Conservation (phyloP, 1,284 basidiomycete genomes). For the Coniferiporia weirii region DNA sequence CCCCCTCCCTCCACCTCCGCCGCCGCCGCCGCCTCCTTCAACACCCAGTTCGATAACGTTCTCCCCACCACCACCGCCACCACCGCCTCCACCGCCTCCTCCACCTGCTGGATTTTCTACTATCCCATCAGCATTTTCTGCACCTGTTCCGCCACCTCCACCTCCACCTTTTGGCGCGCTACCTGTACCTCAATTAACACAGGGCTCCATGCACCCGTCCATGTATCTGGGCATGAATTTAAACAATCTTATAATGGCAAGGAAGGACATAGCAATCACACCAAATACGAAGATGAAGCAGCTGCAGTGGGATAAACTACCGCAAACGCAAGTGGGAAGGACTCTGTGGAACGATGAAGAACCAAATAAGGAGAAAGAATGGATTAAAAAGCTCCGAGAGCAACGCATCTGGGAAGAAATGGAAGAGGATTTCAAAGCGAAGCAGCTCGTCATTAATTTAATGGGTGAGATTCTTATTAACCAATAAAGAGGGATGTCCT, state of each 20-base stretch:
- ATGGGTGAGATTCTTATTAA: constrained; percentile 47
- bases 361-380: constrained; percentile 65
- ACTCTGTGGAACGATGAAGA: constrained; percentile 82
- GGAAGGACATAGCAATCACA: constrained; percentile 84
- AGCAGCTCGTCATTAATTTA: constrained; percentile 83
- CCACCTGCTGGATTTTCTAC: constrained; percentile 25
- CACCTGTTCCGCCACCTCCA: constrained; percentile 33
- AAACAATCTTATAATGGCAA: constrained; percentile 48
- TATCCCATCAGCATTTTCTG: constrained; percentile 25
- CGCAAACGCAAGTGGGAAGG: constrained; percentile 75
- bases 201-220: constrained; percentile 54
- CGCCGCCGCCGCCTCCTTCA: constrained; percentile 28
- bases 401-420: constrained; percentile 94
- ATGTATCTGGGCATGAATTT: constrained; percentile 53
- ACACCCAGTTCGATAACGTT: constrained; percentile 28
- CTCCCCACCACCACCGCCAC: constrained; percentile 19
- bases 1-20: constrained; percentile 24
- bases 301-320: constrained; percentile 97
- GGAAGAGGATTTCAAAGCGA: constrained; percentile 98
- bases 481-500: not conserved
- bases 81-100: constrained; percentile 23
- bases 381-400: constrained; percentile 71
- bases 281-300: constrained; percentile 95
- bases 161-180: constrained; percentile 36
- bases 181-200: constrained; percentile 45